phyloP scores from a whole-genome alignment of 371 early-diverging fungal genomes.

The Lichtheimia ornata region DNA sequence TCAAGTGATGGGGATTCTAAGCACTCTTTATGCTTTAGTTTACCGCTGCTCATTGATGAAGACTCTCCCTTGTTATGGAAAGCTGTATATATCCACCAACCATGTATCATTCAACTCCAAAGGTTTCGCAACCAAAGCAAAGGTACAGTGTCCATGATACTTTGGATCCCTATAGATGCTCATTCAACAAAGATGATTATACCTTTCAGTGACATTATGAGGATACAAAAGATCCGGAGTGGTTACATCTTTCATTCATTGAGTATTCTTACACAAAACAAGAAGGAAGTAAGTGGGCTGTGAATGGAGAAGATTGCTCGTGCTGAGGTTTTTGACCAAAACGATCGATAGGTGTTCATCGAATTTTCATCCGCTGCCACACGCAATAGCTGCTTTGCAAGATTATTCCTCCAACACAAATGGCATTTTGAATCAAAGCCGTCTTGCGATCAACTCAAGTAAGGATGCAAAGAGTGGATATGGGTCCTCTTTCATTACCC shows the following conservation, averaged over 20 bases:
- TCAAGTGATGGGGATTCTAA: neutral
- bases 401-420: constrained; percentile 33
- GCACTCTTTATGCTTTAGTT: constrained; percentile 19
- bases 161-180: no score
- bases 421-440: constrained; percentile 10
- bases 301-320: no score
- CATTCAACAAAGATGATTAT: constrained; percentile 35
- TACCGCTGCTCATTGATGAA: constrained; percentile 50
- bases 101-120: constrained; percentile 71
- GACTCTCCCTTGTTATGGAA: constrained; percentile 62
- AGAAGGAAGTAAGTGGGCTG: constrained; percentile 25
- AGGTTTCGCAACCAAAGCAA: constrained; percentile 58
- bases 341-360: constrained; percentile 36
- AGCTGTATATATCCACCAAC: constrained; percentile 65
- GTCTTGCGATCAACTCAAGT: constrained; percentile 16
- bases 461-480: neutral
- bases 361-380: constrained; percentile 43
- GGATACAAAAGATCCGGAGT: constrained; percentile 43
- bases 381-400: constrained; percentile 49
- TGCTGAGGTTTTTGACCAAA: no score
- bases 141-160: constrained; percentile 25
- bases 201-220: constrained; percentile 41
- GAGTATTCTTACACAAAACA: constrained; percentile 29
- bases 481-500: no score
- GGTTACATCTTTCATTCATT: constrained; percentile 41